Evolutionary conservation across 257 asterid genomes (phyloP).

Genomic region (Solanum sitiens): DNA sequence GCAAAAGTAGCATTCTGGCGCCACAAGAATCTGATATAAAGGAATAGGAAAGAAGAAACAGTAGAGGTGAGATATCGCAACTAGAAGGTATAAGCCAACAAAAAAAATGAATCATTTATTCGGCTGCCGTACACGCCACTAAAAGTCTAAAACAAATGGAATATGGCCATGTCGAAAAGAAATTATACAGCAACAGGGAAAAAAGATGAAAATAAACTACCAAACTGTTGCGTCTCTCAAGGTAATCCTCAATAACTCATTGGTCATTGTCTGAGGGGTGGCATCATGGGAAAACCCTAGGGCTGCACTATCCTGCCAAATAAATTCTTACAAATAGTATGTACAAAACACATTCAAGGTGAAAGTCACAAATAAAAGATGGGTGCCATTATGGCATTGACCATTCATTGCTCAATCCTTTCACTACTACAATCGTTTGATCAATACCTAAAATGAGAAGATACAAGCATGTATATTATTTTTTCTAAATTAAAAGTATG

Average conservation of each 20-base stretch:
- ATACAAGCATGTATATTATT: neutral
- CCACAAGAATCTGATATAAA: constrained; percentile 73
- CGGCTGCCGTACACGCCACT: neutral
- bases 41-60: neutral
- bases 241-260: neutral
- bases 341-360: neutral
- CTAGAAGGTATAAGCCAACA: neutral
- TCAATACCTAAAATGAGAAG: neutral
- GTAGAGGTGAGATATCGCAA: neutral
- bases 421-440: neutral
- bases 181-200: neutral
- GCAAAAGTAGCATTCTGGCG: constrained; percentile 85
- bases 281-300: neutral
- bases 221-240: neutral
- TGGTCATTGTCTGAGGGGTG: neutral
- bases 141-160: neutral
- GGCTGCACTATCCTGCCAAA: neutral
- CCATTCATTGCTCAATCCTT: neutral
- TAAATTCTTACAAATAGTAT: neutral
- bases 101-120: neutral
- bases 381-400: neutral
- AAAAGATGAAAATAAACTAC: neutral
- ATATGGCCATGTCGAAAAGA: neutral
- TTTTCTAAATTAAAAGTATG: neutral
- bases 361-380: neutral